Conservation (phyloP, 805 yeast species). For the Phaffomyces opuntiae region DNA sequence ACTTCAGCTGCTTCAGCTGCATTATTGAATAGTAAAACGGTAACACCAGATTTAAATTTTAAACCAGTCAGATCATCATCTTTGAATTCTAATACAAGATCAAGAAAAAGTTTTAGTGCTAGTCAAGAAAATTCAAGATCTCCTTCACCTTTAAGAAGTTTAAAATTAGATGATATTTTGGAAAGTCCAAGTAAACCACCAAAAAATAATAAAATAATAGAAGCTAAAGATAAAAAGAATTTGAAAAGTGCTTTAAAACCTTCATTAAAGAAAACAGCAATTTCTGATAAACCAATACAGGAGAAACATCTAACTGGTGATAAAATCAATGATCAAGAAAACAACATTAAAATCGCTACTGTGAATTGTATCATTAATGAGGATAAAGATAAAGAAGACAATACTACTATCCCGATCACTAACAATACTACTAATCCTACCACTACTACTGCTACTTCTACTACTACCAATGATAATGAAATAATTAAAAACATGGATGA, state of each 20-base stretch:
- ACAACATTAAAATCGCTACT: not conserved
- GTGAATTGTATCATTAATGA: not conserved
- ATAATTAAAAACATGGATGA: not conserved
- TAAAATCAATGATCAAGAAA: not conserved
- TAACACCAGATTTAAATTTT: not conserved
- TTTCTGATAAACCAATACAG: not conserved
- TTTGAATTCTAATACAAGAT: conserved; percentile 10
- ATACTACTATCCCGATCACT: too few species aligned
- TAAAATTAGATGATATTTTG: not conserved
- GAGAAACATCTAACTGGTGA: not conserved
- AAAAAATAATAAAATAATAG: not conserved
- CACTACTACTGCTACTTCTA: too few species aligned
- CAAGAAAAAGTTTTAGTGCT: not conserved
- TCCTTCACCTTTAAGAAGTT: conserved; percentile 13
- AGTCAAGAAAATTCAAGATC: conserved; percentile 7
- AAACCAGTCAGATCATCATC: conserved; percentile 17
- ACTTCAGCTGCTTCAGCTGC: conserved; percentile 17
- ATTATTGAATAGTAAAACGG: not conserved
- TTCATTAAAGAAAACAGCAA: conserved; percentile 1
- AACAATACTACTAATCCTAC: too few species aligned
- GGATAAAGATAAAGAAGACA: not conserved
- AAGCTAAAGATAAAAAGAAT: not conserved
- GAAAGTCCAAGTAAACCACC: not conserved
- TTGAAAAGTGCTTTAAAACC: conserved; percentile 5
- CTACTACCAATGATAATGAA: not conserved